Evolutionary conservation across 1,284 basidiomycete species (phyloP), one percentile per base, ranked within the genome.

Genomic region (Coniferiporia weirii): DNA sequence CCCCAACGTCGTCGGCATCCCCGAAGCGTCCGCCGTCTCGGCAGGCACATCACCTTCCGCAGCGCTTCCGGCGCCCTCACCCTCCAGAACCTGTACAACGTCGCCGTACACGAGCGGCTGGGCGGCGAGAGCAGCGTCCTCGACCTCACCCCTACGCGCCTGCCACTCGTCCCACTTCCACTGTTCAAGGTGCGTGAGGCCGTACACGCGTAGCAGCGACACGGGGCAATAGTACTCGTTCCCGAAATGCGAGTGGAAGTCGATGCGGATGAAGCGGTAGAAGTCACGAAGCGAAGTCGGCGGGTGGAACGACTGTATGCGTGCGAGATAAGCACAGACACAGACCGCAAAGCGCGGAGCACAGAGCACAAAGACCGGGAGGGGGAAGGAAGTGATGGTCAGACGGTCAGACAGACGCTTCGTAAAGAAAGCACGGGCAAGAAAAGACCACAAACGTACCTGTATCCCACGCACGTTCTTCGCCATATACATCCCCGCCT

Each of bases 191-290:
- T 98, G 95, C 10, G 95, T 98, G 64, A 98, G 84, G 2, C 97
- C 96, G 66, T 95, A 98, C 1, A 98, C 94, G 35, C 95, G 87
- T 32, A 99, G 80, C 0, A 98, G 82, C 1, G 92, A 95, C 19
- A 99, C 80, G 0, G 96, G 96, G 68, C 96, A 99, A 70, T 96
- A 99, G 74, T 90, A 98, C 72, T 99, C 97, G 66, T 84, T 90
- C 17, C 95, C 93, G 66, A 97, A 99, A 70, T 95, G 90, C 0
- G 93, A 90, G 53, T 90, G 83, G 70, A 99, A 98, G 72, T 98
- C 95, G 69, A 99, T 87, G 4, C 96, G 88, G 51, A 99, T 84
- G 70, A 91, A 98, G 17, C 95, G 89, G 70, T 95, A 95, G 71
- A 98, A 97, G 63, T 89, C 89, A 12, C 76, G 82, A 67, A 83